phyloP scores from a whole-genome alignment of 176 grass and related monocot genomes.

The Oryza australiensis region DNA sequence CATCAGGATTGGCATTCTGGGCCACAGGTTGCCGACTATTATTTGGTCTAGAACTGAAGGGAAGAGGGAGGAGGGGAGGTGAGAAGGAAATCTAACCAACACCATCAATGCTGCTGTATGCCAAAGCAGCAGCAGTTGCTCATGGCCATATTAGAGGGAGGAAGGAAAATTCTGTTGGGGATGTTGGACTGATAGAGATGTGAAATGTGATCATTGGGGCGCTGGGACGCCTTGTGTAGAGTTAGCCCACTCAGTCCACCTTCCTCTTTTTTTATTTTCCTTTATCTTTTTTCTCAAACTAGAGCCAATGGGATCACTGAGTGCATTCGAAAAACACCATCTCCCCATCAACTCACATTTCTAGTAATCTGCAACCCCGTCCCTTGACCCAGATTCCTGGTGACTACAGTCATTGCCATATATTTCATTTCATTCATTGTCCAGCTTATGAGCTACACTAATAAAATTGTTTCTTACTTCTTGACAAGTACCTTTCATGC shows the following conservation, averaged over 20 bases:
- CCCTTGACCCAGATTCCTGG: not conserved
- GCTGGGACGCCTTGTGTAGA: not conserved
- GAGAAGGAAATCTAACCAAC: not conserved
- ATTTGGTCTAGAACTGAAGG: not conserved
- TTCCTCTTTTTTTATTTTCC: not conserved
- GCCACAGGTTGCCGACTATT: not conserved
- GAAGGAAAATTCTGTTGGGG: not conserved
- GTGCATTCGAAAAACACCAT: not conserved
- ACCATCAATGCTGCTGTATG: not conserved
- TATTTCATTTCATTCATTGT: constrained; percentile 21
- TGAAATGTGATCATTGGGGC: not conserved
- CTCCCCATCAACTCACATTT: not conserved
- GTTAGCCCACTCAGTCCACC: not conserved
- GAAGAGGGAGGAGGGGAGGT: not conserved
- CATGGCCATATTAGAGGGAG: not conserved
- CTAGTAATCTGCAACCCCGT: not conserved
- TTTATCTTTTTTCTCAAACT: not conserved
- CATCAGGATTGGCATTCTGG: not conserved
- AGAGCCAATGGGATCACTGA: not conserved
- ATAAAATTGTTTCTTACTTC: constrained; percentile 21
- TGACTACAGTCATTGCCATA: not conserved
- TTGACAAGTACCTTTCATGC: constrained; percentile 33
- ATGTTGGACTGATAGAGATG: not conserved
- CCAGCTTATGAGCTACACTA: not conserved
- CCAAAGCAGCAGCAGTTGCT: not conserved